Percentiles rank a stretch among this genome's conserved stretches.
phyloP scores from a whole-genome alignment of 345 rosid species.

The Acer saccharum region DNA sequence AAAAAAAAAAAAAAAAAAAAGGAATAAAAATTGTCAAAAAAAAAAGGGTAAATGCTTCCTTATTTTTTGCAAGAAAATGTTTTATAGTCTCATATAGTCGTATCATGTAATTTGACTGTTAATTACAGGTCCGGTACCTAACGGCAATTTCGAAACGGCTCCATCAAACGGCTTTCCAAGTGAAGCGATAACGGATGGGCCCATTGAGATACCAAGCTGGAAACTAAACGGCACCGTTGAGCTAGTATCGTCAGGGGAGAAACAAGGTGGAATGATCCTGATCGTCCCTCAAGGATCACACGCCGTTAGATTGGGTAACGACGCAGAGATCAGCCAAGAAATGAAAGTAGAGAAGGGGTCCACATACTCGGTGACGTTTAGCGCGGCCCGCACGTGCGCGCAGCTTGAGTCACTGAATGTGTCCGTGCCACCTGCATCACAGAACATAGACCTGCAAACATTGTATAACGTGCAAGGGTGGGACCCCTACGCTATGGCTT shows the following conservation, averaged over 20 bases:
- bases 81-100: too few relatives aligned
- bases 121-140: slow-evolving; percentile 58
- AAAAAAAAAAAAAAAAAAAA: too few relatives aligned
- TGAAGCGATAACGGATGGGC: slow-evolving; percentile 51
- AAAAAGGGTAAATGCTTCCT: too few relatives aligned
- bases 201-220: slow-evolving; percentile 73
- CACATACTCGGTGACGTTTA: slow-evolving; percentile 79
- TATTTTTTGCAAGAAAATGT: too few relatives aligned
- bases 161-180: slow-evolving; percentile 72
- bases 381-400: slow-evolving; percentile 99
- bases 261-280: slow-evolving; percentile 97
- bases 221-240: slow-evolving; percentile 68
- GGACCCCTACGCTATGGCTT: slow-evolving; percentile 97
- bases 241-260: slow-evolving; percentile 78
- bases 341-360: slow-evolving; percentile 83
- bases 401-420: slow-evolving; percentile 92
- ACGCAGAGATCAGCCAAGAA: slow-evolving; percentile 93
- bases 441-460: slow-evolving; percentile 86
- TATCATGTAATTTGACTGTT: background rate
- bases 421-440: slow-evolving; percentile 77
- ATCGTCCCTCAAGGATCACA: slow-evolving; percentile 85
- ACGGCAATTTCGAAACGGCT: slow-evolving; percentile 80
- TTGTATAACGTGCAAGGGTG: slow-evolving; percentile 92
- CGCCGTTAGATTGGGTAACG: slow-evolving; percentile 88
- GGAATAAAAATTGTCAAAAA: too few relatives aligned